Percentiles rank a stretch among this genome's conserved stretches.
Conservation (phyloP, 805 yeast species). For the Candida gorgasii region DNA sequence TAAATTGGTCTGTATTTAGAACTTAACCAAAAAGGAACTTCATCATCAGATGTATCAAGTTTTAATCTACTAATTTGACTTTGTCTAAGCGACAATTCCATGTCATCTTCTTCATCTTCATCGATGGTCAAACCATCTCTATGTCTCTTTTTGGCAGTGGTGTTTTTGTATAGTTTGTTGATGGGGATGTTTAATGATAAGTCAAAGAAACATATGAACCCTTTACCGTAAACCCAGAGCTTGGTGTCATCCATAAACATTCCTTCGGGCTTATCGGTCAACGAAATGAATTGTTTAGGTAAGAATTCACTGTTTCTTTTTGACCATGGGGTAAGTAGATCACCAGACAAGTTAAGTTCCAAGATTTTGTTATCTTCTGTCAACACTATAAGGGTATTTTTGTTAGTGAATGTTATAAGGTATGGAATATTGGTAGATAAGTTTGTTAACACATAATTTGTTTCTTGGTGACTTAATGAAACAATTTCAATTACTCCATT, state of each 20-base stretch:
- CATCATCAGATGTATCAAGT: conserved; percentile 37
- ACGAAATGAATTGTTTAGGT: conserved; percentile 60
- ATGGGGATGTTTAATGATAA: conserved; percentile 56
- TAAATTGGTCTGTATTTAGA: conserved; percentile 71
- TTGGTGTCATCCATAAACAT: conserved; percentile 50
- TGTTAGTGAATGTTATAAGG: conserved; percentile 55
- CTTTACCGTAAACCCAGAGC: conserved; percentile 86
- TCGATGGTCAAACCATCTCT: conserved; percentile 42
- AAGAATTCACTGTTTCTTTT: conserved; percentile 69
- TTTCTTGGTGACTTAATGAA: conserved; percentile 27
- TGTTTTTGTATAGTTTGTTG: conserved; percentile 27
- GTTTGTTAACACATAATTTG: conserved; percentile 51
- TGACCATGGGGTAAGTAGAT: conserved; percentile 74
- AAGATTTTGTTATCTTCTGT: conserved; percentile 74
- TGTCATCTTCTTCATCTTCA: conserved; percentile 28
- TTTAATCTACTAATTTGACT: conserved; percentile 33
- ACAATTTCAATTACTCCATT: conserved; percentile 65
- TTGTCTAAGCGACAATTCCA: conserved; percentile 31
- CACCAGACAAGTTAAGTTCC: conserved; percentile 50
- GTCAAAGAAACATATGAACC: conserved; percentile 79
- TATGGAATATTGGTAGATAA: conserved; percentile 55
- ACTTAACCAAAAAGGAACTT: conserved; percentile 69
- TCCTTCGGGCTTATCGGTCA: conserved; percentile 73
- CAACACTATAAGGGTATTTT: conserved; percentile 57
- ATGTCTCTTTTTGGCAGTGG: conserved; percentile 41